Evolutionary conservation across 148 eudicot genomes (phyloP).

Genomic region (Talinum fruticosum): DNA sequence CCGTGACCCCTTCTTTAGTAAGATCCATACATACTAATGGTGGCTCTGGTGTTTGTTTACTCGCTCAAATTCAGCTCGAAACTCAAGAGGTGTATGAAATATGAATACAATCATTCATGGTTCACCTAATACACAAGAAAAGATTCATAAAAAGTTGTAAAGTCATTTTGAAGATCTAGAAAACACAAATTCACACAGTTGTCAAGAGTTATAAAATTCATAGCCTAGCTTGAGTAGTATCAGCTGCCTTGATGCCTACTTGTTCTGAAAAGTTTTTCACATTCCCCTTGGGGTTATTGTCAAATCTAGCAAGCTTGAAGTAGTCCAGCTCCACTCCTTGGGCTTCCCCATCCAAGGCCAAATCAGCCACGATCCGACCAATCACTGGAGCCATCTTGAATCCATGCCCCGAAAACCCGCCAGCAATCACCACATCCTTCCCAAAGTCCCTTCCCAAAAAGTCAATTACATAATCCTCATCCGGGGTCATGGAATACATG

Average conservation of each 20-base stretch:
- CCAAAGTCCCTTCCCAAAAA: constrained; percentile 74
- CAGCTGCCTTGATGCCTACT: constrained; percentile 29
- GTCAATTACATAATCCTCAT: constrained; percentile 80
- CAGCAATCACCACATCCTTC: constrained; percentile 73
- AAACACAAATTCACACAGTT: neutral
- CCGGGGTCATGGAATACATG: constrained; percentile 86
- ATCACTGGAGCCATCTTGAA: constrained; percentile 90
- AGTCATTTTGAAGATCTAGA: neutral
- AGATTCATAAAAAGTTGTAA: too few relatives aligned
- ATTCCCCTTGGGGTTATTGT: constrained; percentile 59
- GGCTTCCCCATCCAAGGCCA: constrained; percentile 45
- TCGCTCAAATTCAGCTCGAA: too few relatives aligned
- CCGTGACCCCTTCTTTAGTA: too few relatives aligned
- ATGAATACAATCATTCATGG: too few relatives aligned
- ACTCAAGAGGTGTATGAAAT: too few relatives aligned
- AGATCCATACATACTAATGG: too few relatives aligned
- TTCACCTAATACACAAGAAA: too few relatives aligned
- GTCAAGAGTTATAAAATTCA: neutral
- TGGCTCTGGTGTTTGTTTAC: too few relatives aligned
- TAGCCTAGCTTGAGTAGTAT: neutral
- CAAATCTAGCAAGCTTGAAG: constrained; percentile 65
- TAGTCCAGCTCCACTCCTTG: constrained; percentile 48
- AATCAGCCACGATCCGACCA: constrained; percentile 60
- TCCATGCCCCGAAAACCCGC: constrained; percentile 94
- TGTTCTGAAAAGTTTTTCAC: constrained; percentile 60